Evolutionary conservation across 164 flowering plant genomes (phyloP).

Genomic region (Kingdonia uniflora): DNA sequence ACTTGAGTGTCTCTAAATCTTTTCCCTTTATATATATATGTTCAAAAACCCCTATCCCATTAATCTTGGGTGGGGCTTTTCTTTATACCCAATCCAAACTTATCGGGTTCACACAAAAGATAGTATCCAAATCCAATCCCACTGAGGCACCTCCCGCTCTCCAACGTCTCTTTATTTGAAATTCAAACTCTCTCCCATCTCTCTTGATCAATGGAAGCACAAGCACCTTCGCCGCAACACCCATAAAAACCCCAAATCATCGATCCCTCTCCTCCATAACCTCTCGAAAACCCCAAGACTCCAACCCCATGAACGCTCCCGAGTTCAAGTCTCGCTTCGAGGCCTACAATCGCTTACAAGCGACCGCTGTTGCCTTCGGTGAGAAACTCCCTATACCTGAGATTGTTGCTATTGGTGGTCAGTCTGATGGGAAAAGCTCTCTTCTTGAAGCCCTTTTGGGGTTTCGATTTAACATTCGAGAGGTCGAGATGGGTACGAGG

Average conservation of each 20-base stretch:
- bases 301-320: background rate
- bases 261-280: too few relatives aligned
- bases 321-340: constrained; percentile 62
- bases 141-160: background rate
- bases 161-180: constrained; percentile 6
- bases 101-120: too few relatives aligned
- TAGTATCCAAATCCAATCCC: too few relatives aligned
- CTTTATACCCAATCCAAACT: too few relatives aligned
- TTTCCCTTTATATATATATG: too few relatives aligned
- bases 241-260: constrained; percentile 56
- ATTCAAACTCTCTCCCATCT: constrained; percentile 4
- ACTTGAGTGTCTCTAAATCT: too few relatives aligned
- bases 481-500: constrained; percentile 98
- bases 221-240: too few relatives aligned
- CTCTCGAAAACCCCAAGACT: constrained; percentile 14
- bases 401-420: constrained; percentile 94
- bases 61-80: too few relatives aligned
- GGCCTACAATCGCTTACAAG: constrained; percentile 86
- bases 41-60: too few relatives aligned
- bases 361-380: constrained; percentile 94
- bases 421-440: constrained; percentile 97
- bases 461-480: constrained; percentile 90
- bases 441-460: constrained; percentile 95
- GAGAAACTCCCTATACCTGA: constrained; percentile 97
- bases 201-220: constrained; percentile 29